phyloP scores from a whole-genome alignment of 805 yeast genomes.

The Sugiyamaella qingdaonensis region DNA sequence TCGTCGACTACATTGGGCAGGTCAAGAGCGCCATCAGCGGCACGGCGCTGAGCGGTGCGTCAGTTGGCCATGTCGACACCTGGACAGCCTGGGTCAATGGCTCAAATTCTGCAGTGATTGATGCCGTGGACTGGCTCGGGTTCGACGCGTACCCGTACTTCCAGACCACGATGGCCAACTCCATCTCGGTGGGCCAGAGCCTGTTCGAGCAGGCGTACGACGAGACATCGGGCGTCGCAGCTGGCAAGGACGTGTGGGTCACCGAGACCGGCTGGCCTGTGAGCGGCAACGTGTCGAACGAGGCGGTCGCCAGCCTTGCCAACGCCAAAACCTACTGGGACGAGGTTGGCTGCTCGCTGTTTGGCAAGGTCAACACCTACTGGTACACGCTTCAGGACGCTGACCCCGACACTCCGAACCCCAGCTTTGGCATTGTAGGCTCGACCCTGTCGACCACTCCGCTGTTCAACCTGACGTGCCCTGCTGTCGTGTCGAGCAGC shows the following conservation, averaged over 20 bases:
- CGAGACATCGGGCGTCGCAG: constrained; percentile 66
- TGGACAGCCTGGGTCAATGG: constrained; percentile 84
- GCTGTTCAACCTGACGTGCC: constrained; percentile 20
- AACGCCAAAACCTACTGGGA: constrained; percentile 74
- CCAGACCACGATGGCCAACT: constrained; percentile 77
- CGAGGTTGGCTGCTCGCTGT: constrained; percentile 62
- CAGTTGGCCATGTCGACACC: constrained; percentile 84
- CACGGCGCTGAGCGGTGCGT: constrained; percentile 57
- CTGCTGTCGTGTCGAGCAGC: constrained; percentile 3
- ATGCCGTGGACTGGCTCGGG: constrained; percentile 69
- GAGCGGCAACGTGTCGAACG: constrained; percentile 62
- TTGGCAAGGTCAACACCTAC: constrained; percentile 20
- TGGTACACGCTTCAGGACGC: constrained; percentile 24
- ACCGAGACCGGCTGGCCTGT: constrained; percentile 96
- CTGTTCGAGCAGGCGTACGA: constrained; percentile 73
- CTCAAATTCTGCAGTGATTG: constrained; percentile 57
- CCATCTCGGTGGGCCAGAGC: constrained; percentile 86
- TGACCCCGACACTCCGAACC: constrained; percentile 15
- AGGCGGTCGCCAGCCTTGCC: constrained; percentile 54
- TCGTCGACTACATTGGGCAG: constrained; percentile 50
- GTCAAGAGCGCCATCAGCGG: constrained; percentile 65
- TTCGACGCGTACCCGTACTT: constrained; percentile 91
- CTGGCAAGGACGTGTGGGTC: constrained; percentile 78
- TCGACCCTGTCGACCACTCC: constrained; percentile 12
- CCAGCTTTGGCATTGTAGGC: constrained; percentile 21